phyloP scores from a whole-genome alignment of 2,329 filamentous ascomycete genomes.

The Fusarium subtropicale region DNA sequence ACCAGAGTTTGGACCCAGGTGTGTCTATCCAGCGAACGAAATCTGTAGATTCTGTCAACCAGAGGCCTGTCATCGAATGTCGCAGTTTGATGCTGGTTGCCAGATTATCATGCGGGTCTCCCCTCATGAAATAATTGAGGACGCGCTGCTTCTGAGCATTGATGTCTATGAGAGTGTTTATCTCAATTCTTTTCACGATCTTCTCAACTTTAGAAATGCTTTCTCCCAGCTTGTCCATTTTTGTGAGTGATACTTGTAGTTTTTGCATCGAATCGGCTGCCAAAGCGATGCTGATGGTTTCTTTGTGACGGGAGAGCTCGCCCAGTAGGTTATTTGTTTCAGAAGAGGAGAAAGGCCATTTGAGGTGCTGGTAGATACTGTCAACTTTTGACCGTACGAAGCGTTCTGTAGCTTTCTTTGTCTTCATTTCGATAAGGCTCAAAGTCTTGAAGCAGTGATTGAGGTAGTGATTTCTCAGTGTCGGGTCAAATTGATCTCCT shows the following conservation, averaged over 20 bases:
- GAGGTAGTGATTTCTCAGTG: neutral
- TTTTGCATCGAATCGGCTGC: conserved; percentile 23
- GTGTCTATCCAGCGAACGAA: conserved; percentile 21
- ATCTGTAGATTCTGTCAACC: conserved; percentile 1
- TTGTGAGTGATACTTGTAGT: neutral
- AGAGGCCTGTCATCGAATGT: conserved; percentile 11
- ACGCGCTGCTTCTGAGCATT: neutral
- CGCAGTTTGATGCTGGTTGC: conserved; percentile 14
- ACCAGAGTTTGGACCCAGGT: conserved; percentile 13
- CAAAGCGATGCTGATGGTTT: conserved; percentile 14
- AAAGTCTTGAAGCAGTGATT: neutral
- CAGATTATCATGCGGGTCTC: neutral
- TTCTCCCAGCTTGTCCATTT: neutral
- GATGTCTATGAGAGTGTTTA: conserved; percentile 11
- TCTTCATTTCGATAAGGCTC: neutral
- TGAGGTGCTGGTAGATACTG: conserved; percentile 1
- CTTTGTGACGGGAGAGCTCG: conserved; percentile 27
- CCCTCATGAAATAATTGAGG: conserved; percentile 13
- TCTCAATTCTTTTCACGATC: conserved; percentile 2
- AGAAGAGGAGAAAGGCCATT: conserved; percentile 28
- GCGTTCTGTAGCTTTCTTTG: neutral
- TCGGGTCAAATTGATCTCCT: conserved; percentile 2
- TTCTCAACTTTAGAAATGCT: neutral
- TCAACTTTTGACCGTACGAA: neutral
- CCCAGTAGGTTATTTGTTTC: conserved; percentile 17